Evolutionary conservation across 2,329 filamentous ascomycete genomes (phyloP), one percentile per base, ranked within the genome.

Genomic region (Colletotrichum tofieldiae): DNA sequence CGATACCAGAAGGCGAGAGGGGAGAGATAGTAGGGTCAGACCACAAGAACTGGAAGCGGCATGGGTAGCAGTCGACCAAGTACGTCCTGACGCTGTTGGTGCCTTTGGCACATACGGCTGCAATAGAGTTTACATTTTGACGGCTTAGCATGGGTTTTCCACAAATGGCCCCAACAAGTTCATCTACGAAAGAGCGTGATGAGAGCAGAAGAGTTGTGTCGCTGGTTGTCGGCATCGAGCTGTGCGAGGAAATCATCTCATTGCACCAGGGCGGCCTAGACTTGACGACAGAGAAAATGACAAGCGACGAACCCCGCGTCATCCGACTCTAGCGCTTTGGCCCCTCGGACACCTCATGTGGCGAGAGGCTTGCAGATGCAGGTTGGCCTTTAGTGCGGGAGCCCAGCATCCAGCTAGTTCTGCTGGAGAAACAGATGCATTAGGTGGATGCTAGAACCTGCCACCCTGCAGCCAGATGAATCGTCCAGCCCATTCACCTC

Each of bases 91-190:
- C 55, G 67, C 68, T 56, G 58, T 20, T 32, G 69, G 52, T 69
- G 69, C 37, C 39, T 47, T 51, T 54, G 65, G 59, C 65, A 39
- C 60, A 59, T 29, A 23, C 69, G 63, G 69, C 69, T 41, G 59
- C 66, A 72, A 72, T 72, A 64, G 45, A 72, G 56, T 69, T 16
- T 71, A 47, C 45, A 23, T 59, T 60, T 72, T 60, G 47, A 72
- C 65, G 32, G 39, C 32, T 60, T 32, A 43, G n/a, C 6, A n/a
- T 23, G 47, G 18, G 12, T 29, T 16, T 35, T 16, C 6, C 29
- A 3, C 5, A 23, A 51, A 20, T 1, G 43, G 18, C 37, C 3
- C 7, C 58, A 11, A 18, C n/a, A 26, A 11, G 20, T 23, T 23
- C 14, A 29, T n/a, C 39, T 5, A 43, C 18, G 7, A 9, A 20